These are phyloP conservation scores for Breynia disticha DNA, from an alignment of 441 rosid species.

Conservation along the genomic window DNA sequence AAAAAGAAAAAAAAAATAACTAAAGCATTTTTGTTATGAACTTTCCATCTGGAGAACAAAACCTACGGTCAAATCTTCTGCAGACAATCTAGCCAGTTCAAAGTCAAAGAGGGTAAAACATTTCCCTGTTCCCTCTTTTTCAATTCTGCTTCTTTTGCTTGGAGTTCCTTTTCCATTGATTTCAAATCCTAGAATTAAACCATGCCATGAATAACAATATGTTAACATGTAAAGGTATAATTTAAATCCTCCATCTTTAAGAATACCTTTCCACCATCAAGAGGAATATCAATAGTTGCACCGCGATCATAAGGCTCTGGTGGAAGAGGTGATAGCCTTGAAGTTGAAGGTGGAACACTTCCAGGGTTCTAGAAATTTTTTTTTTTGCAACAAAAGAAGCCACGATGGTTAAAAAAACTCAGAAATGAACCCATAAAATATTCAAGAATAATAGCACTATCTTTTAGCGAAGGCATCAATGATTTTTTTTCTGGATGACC, in stretches of 20 bases:
- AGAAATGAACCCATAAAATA: background rate
- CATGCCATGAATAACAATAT: background rate
- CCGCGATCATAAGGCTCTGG: slow-evolving; percentile 84
- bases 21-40: too few species aligned
- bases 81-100: too few species aligned
- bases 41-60: too few species aligned
- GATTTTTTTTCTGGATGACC: too few species aligned
- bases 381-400: slow-evolving; percentile 16
- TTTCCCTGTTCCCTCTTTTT: slow-evolving; percentile 57
- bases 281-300: slow-evolving; percentile 62
- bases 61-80: too few species aligned
- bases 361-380: slow-evolving; percentile 57
- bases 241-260: background rate
- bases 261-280: slow-evolving; percentile 49
- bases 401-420: slow-evolving; percentile 1
- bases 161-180: slow-evolving; percentile 69
- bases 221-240: background rate
- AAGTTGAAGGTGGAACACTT: slow-evolving; percentile 50
- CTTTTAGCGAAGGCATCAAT: background rate
- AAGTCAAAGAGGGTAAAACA: too few species aligned
- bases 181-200: slow-evolving; percentile 44
- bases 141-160: slow-evolving; percentile 73
- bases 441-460: slow-evolving; percentile 3
- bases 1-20: too few species aligned
- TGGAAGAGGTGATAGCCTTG: slow-evolving; percentile 76